A percentile compares a stretch with the other conserved stretches of the same genome.
phyloP scores from a whole-genome alignment of 805 yeast genomes.

The Yamadazyma endophytica region DNA sequence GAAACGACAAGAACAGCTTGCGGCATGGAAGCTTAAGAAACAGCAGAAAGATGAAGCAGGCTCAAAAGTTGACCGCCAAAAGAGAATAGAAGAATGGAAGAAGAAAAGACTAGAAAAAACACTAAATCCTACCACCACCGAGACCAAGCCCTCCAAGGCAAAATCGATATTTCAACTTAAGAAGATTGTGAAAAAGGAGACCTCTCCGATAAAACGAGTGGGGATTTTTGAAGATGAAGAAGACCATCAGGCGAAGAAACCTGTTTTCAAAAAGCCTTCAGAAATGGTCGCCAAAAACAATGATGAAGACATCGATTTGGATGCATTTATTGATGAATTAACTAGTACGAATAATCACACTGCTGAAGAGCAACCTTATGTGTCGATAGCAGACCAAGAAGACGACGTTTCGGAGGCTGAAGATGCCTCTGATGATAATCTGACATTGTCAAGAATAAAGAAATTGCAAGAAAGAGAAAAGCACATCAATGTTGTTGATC shows the following conservation, averaged over 20 bases:
- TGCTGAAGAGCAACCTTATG: slow-evolving; percentile 6
- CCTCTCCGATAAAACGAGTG: slow-evolving; percentile 3
- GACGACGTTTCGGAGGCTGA: slow-evolving; percentile 18
- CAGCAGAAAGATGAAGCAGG: slow-evolving; percentile 22
- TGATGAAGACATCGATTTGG: slow-evolving; percentile 13
- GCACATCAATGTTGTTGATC: slow-evolving; percentile 46
- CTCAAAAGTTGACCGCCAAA: slow-evolving; percentile 8
- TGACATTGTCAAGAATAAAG: slow-evolving; percentile 33
- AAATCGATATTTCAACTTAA: slow-evolving; percentile 6
- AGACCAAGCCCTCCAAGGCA: slow-evolving; percentile 1
- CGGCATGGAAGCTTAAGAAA: slow-evolving; percentile 59
- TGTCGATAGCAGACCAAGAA: slow-evolving; percentile 6
- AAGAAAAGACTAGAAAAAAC: slow-evolving; percentile 20
- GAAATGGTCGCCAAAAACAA: slow-evolving; percentile 14
- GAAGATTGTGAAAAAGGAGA: slow-evolving; percentile 1
- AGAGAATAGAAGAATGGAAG: slow-evolving; percentile 52
- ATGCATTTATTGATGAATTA: slow-evolving; percentile 7
- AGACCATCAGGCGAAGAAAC: slow-evolving; percentile 18
- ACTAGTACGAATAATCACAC: slow-evolving; percentile 1
- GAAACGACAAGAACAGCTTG: slow-evolving; percentile 49
- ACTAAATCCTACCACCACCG: slow-evolving; percentile 1
- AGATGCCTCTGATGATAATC: slow-evolving; percentile 31
- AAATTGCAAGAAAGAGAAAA: slow-evolving; percentile 47
- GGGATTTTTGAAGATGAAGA: slow-evolving; percentile 28
- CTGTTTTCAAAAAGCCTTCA: slow-evolving; percentile 4